phyloP scores from a whole-genome alignment of 306 rosid genomes.

The Gastrolobium villosum region DNA sequence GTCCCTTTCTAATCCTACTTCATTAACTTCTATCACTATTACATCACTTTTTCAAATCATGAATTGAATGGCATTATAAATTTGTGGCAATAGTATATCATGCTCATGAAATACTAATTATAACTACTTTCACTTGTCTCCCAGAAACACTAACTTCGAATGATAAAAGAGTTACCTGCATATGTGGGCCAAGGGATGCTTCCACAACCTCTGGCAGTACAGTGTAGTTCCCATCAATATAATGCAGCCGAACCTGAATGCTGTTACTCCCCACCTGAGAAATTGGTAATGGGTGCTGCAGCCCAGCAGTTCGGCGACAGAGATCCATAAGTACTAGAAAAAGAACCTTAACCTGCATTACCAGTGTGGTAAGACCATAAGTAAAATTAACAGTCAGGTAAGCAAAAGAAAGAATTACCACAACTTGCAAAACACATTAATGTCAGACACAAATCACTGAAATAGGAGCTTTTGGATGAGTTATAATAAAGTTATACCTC shows the following conservation, averaged over 20 bases:
- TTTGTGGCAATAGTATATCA: constrained; percentile 32
- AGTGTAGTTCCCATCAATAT: constrained; percentile 91
- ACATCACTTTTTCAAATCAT: constrained; percentile 35
- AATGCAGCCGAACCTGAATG: constrained; percentile 94
- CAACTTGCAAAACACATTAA: constrained; percentile 9
- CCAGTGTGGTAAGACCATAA: constrained; percentile 33
- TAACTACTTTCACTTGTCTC: constrained; percentile 31
- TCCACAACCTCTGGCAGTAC: constrained; percentile 96
- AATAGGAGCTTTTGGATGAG: constrained; percentile 31
- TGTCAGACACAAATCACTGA: constrained; percentile 37
- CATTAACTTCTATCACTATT: constrained; percentile 11
- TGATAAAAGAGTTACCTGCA: constrained; percentile 75
- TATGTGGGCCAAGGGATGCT: constrained; percentile 93
- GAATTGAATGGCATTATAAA: constrained; percentile 4
- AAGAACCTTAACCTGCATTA: constrained; percentile 85
- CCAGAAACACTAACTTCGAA: constrained; percentile 17
- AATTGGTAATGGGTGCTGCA: constrained; percentile 86
- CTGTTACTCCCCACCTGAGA: constrained; percentile 91
- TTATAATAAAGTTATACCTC: constrained; percentile 66
- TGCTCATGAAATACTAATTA: constrained; percentile 22
- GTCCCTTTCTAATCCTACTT: constrained; percentile 12
- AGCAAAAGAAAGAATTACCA: constrained; percentile 34
- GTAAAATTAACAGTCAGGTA: constrained; percentile 21
- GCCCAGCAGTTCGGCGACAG: constrained; percentile 79
- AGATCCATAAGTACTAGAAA: constrained; percentile 91